Evolutionary conservation across 2,329 filamentous ascomycete species (phyloP), one percentile per base, ranked within the genome.

Genomic region (Chaetomiaceae sp.): DNA sequence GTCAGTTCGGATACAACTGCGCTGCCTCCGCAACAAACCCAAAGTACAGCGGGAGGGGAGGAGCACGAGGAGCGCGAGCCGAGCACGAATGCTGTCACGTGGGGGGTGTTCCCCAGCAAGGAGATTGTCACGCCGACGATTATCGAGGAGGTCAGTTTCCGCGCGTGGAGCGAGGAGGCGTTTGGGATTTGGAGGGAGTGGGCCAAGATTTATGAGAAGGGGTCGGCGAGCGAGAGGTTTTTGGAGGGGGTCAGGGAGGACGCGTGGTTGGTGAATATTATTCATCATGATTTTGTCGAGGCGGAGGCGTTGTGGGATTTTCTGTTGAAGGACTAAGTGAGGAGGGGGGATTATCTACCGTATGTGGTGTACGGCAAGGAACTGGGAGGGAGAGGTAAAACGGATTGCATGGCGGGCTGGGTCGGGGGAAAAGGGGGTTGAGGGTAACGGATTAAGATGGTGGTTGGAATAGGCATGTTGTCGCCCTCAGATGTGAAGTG

Each of bases 91-190:
- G 91, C 92, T 0, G 94, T 99, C 2, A 99, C 94, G 0, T 97
- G 92, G 92, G 92, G 92, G 47, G 89, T 91, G 1, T 97, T 97
- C 72, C 87, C 89, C 0, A 90, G 90, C 38, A 96, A 96, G 72
- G 92, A 97, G 71, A 97, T 97, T 66, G 82, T 95, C 54, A 95
- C 91, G 20, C 92, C 92, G 3, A 97, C 92, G 1, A 97, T 97
- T 66, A 95, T 97, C 64, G 92, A 97, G 69, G 89, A 91, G 62
- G 89, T 96, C 47, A 94, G 88, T 68, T 97, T 97, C 78, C 80
- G 84, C 58, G 90, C 91, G 7, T 99, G 94, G 94, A 82, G 84
- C 53, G 94, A 97, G 67, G 94, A 99, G 76, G 92, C 94, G 1
- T 99, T 94, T 73, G 87, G 87, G 29, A 96, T 97, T 65, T 97